Base-by-base conservation (phyloP, 371 early-diverging fungal species). In the Mucor indicus region DNA sequence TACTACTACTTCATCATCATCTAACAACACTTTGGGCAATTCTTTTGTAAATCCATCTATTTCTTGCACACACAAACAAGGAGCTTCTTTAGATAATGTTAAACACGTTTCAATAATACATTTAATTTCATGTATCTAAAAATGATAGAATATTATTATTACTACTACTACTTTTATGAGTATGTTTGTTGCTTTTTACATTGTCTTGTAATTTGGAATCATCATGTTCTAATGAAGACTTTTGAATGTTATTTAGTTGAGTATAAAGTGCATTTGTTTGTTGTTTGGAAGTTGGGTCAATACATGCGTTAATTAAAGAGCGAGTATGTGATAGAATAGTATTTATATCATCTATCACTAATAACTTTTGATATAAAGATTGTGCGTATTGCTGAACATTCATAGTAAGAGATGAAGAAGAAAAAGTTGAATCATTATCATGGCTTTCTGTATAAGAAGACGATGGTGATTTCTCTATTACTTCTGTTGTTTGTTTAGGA, bases 41-140 rank as follows among this genome's bases (percentile, higher is more conserved):
- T 59, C 59, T 25, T 59, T 53, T 35, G 27, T 42, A 36, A 59
- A 59, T 10, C 10, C 30, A 15, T 59, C 59, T 10, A 41, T 22
- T 9, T 22, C n/a, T 8, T n/a, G n/a, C 13, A 21, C 22, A 41
- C 46, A 40, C 11, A 49, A 25, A 1, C 24, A 31, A 12, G 44
- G 36, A 12, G 22, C 15, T 10, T 43, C 20, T 19, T 38, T 6
- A 7, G 22, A 25, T 44, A 57, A 29, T 15, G 10, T 25, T 11
- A 46, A 19, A 10, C 54, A 49, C 4, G 15, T 38, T 37, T 45
- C 20, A 31, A 40, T 44, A 19, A 59, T 40, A 2, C 13, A 17
- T 38, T 38, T 19, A 8, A 53, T 46, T 22, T 53, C 33, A 6
- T 29, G 13, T 3, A 44, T 10, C 53, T 52, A 38, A 11, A 33